These are phyloP conservation scores for Cyamopsis tetragonoloba DNA, from an alignment of 306 rosid genomes.

Conservation along the genomic window DNA sequence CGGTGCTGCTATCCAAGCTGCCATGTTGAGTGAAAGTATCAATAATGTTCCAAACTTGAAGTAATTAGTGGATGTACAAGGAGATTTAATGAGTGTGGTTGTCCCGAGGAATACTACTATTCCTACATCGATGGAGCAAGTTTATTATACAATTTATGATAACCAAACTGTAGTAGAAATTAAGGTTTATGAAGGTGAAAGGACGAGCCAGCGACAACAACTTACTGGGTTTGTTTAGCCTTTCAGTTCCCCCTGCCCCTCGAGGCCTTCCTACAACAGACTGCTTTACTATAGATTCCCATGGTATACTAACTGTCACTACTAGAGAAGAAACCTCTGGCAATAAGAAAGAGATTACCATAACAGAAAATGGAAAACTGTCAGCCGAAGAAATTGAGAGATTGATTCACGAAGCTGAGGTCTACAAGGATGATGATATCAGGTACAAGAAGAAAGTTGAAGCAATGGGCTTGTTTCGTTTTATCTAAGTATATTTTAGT, in stretches of 20 bases:
- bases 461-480: too few relatives aligned
- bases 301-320: constrained; percentile 43
- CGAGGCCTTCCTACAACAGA: constrained; percentile 32
- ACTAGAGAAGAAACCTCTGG: constrained; percentile 39
- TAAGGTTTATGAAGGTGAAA: constrained; percentile 51
- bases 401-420: constrained; percentile 42
- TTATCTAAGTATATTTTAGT: too few relatives aligned
- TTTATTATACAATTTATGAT: accelerated
- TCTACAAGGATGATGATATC: constrained; percentile 38
- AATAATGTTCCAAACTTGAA: not conserved
- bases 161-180: constrained; percentile 16
- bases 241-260: constrained; percentile 38
- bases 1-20: constrained; percentile 18
- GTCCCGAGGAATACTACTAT: not conserved
- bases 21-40: not conserved
- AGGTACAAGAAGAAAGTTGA: constrained; percentile 33
- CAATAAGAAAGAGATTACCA: constrained; percentile 29
- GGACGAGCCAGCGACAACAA: constrained; percentile 44
- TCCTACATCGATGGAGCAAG: not conserved
- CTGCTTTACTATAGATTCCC: constrained; percentile 42
- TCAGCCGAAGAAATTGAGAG: constrained; percentile 36
- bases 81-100: not conserved
- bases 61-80: not conserved
- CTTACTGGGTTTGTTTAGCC: constrained; percentile 28
- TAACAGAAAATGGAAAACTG: constrained; percentile 36